A percentile compares a stretch with the other conserved stretches of the same genome.
Conservation (phyloP, 805 yeast genomes). For the Lachancea nothofagi region DNA sequence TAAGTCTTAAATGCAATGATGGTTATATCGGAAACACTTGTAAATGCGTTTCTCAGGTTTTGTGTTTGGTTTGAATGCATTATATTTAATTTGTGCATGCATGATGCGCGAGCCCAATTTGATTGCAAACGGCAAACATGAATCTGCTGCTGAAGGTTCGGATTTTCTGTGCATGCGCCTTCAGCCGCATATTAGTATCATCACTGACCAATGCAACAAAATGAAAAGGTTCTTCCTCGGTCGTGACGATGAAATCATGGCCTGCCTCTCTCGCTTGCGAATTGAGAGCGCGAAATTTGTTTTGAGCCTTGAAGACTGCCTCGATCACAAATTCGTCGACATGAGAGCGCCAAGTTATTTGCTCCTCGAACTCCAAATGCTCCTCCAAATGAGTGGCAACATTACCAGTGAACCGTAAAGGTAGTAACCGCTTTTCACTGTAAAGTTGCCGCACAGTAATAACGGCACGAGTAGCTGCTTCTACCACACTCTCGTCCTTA, state of each 20-base stretch:
- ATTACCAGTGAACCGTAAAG: conserved; percentile 65
- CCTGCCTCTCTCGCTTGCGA: conserved; percentile 12
- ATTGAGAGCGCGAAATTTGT: conserved; percentile 16
- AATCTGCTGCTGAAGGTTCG: conserved; percentile 32
- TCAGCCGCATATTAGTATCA: conserved; percentile 64
- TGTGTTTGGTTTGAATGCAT: neutral
- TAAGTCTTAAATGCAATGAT: conserved; percentile 5
- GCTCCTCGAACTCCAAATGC: conserved; percentile 67
- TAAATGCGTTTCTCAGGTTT: neutral
- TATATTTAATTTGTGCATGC: conserved; percentile 20
- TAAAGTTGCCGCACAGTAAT: conserved; percentile 65
- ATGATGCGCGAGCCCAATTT: conserved; percentile 19
- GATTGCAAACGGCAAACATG: conserved; percentile 30
- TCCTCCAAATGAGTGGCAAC: conserved; percentile 64
- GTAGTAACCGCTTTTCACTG: conserved; percentile 47
- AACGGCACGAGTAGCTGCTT: conserved; percentile 76
- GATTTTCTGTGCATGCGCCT: conserved; percentile 39
- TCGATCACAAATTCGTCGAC: conserved; percentile 64
- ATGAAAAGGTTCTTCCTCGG: conserved; percentile 36
- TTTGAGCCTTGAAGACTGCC: conserved; percentile 42
- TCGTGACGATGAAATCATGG: conserved; percentile 7
- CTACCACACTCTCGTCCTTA: conserved; percentile 66
- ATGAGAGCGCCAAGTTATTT: conserved; percentile 63
- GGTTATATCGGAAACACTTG: neutral
- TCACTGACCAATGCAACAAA: conserved; percentile 66